Percentiles rank a stretch among this genome's conserved stretches.
Conservation (phyloP, 371 early-diverging fungal genomes). For the Saksenaea oblongispora region DNA sequence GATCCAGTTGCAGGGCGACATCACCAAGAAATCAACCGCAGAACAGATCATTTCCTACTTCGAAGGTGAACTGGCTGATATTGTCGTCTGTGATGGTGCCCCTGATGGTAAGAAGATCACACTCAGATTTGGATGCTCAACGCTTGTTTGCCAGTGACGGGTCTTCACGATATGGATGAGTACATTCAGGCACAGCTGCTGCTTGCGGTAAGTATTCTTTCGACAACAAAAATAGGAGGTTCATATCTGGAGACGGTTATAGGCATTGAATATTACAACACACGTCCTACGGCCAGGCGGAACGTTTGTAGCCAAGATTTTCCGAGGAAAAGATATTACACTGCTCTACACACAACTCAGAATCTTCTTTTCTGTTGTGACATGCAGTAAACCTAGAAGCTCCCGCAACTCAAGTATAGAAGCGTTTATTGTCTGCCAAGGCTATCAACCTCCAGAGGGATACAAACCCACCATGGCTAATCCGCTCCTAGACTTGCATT, state of each 20-base stretch:
- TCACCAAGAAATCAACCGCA: conserved; percentile 94
- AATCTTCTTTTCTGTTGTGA: conserved; percentile 87
- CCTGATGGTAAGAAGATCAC: conserved; percentile 79
- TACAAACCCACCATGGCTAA: conserved; percentile 90
- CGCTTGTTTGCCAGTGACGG: conserved; percentile 71
- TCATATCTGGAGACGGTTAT: background rate
- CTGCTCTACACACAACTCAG: conserved; percentile 90
- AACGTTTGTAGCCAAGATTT: conserved; percentile 97
- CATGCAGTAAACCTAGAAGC: conserved; percentile 93
- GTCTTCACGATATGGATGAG: conserved; percentile 99
- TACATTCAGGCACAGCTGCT: conserved; percentile 97
- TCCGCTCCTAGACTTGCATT: conserved; percentile 80
- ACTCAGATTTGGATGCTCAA: background rate
- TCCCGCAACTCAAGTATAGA: conserved; percentile 94
- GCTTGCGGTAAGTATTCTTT: conserved; percentile 63
- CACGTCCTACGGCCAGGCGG: conserved; percentile 89
- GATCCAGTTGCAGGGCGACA: conserved; percentile 96
- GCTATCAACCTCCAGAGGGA: conserved; percentile 80
- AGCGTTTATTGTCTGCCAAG: conserved; percentile 92
- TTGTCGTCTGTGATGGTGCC: conserved; percentile 98
- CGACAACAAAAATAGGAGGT: background rate
- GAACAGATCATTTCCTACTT: conserved; percentile 88
- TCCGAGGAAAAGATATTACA: conserved; percentile 91
- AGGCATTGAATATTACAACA: conserved; percentile 94
- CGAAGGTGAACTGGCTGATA: conserved; percentile 87